Conservation (phyloP, 768 basidiomycete genomes). For the Podaxis mareebaensis region DNA sequence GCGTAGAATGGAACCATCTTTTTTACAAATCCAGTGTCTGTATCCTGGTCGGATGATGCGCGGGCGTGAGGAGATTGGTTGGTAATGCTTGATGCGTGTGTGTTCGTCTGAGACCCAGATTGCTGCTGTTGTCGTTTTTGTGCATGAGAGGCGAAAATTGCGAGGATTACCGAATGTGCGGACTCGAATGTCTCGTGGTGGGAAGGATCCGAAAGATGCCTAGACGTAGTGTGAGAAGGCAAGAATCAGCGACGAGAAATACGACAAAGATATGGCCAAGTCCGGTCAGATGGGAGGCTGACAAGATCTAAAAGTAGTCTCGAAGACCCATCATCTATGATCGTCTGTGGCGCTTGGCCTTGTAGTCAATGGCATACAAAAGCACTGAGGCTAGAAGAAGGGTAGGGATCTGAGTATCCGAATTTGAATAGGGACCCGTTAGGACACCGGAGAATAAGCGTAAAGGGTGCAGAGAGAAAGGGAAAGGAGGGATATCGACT, state of each 20-base stretch:
- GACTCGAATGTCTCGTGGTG: constrained; percentile 84
- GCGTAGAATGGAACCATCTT: constrained; percentile 76
- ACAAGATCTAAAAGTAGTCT: background rate
- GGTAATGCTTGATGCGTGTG: background rate
- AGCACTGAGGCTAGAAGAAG: background rate
- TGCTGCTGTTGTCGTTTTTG: constrained; percentile 31
- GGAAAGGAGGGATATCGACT: constrained; percentile 27
- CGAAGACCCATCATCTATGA: background rate
- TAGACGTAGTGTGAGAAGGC: constrained; percentile 26
- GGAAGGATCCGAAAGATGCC: constrained; percentile 57
- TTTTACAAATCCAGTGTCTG: constrained; percentile 41
- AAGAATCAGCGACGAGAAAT: background rate
- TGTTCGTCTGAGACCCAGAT: constrained; percentile 1
- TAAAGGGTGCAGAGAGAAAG: constrained; percentile 8
- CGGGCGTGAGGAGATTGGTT: background rate
- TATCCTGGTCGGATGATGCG: background rate
- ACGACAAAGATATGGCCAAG: background rate
- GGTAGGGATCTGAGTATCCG: background rate
- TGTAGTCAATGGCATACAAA: background rate
- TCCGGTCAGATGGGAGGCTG: background rate
- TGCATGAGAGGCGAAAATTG: constrained; percentile 67
- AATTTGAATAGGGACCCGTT: background rate
- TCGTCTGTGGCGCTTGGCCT: background rate
- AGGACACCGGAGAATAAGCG: background rate
- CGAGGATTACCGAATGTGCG: constrained; percentile 80